Evolutionary conservation across 306 rosid species (phyloP).

Genomic region (Carpinus viminea): DNA sequence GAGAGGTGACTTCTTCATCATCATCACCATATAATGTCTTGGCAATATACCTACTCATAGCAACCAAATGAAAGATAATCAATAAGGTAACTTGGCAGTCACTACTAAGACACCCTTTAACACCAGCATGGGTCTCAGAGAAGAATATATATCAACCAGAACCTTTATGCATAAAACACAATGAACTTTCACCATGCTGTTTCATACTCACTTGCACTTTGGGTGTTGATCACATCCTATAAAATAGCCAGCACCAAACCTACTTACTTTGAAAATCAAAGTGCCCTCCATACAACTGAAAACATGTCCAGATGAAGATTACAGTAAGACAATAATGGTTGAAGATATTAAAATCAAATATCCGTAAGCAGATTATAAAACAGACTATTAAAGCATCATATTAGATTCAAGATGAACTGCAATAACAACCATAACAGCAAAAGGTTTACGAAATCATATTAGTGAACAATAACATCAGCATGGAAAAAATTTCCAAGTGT

Average conservation of each 20-base stretch:
- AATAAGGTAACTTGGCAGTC: neutral
- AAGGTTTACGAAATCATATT: neutral
- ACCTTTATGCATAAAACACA: constrained; percentile 6
- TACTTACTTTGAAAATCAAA: constrained; percentile 89
- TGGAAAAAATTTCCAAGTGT: neutral
- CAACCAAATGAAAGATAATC: constrained; percentile 28
- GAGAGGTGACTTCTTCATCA: constrained; percentile 58
- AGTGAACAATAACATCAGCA: neutral
- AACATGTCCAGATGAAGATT: constrained; percentile 28
- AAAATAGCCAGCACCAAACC: constrained; percentile 89
- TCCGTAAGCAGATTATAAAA: constrained; percentile 9
- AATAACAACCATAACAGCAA: neutral
- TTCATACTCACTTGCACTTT: constrained; percentile 85
- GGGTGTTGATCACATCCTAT: constrained; percentile 96
- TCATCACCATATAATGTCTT: constrained; percentile 70
- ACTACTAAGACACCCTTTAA: neutral
- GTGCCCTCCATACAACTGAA: constrained; percentile 87
- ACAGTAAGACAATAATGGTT: constrained; percentile 19
- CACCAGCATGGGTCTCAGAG: neutral
- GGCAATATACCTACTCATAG: constrained; percentile 75
- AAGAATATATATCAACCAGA: constrained; percentile 19
- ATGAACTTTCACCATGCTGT: constrained; percentile 8
- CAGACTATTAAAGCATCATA: constrained; percentile 2
- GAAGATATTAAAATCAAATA: constrained; percentile 14
- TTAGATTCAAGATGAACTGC: neutral